phyloP scores from a whole-genome alignment of 495 filamentous ascomycete species.

The Hypoxylon perforatum region DNA sequence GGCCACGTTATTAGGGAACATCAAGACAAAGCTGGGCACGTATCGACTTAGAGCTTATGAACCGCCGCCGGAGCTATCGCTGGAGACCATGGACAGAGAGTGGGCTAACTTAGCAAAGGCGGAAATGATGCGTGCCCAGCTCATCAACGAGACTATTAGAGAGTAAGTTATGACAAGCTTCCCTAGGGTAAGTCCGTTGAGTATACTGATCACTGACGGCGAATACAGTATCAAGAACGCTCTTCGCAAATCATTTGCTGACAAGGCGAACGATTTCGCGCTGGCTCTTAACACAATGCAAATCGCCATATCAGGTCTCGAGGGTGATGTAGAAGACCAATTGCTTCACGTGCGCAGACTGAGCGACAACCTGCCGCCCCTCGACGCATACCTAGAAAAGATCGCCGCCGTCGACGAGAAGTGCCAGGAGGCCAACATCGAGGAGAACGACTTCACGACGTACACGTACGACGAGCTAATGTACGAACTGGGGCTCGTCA shows the following conservation, averaged over 20 bases:
- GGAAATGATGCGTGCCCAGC: slow-evolving; percentile 86
- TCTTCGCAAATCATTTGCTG: slow-evolving; percentile 89
- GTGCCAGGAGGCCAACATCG: slow-evolving; percentile 95
- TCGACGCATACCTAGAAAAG: slow-evolving; percentile 86
- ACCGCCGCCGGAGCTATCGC: slow-evolving; percentile 80
- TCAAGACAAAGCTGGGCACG: slow-evolving; percentile 97
- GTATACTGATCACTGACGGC: slow-evolving; percentile 17
- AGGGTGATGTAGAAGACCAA: slow-evolving; percentile 96
- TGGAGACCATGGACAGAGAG: slow-evolving; percentile 82
- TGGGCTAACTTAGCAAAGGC: slow-evolving; percentile 82
- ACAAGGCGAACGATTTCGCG: slow-evolving; percentile 97
- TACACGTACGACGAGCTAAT: slow-evolving; percentile 96
- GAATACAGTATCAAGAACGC: slow-evolving; percentile 85
- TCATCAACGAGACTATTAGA: slow-evolving; percentile 97
- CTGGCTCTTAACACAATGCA: slow-evolving; percentile 92
- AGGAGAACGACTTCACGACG: slow-evolving; percentile 98
- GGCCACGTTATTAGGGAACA: slow-evolving; percentile 93
- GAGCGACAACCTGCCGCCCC: slow-evolving; percentile 81
- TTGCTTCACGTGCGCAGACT: slow-evolving; percentile 83
- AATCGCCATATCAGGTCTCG: slow-evolving; percentile 89
- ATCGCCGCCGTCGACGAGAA: slow-evolving; percentile 85
- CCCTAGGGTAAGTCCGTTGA: not conserved
- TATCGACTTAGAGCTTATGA: slow-evolving; percentile 92
- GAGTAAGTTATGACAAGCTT: slow-evolving; percentile 65
- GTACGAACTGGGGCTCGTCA: slow-evolving; percentile 93